Conservation (phyloP, 306 rosid genomes). For the Hippophae gyantsensis region DNA sequence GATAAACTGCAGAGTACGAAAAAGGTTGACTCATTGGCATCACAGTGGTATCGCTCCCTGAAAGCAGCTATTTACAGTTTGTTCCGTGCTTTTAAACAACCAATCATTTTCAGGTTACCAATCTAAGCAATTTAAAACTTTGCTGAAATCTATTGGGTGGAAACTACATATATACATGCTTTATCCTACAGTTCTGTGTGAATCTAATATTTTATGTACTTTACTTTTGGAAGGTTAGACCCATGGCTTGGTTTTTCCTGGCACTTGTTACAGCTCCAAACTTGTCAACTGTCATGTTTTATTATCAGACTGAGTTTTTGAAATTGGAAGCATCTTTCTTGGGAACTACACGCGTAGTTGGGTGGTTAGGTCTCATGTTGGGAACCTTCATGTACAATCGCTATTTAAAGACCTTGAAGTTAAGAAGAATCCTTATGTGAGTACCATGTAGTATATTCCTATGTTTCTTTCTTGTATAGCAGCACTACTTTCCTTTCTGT, state of each 20-base stretch:
- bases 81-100: conserved; percentile 53
- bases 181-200: background rate
- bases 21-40: conserved; percentile 31
- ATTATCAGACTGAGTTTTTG: conserved; percentile 62
- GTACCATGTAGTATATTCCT: conserved; percentile 6
- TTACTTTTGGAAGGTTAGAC: conserved; percentile 38
- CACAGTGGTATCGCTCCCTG: conserved; percentile 51
- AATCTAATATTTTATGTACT: background rate
- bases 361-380: conserved; percentile 79
- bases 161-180: background rate
- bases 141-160: background rate
- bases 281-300: conserved; percentile 69
- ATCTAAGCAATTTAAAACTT: background rate
- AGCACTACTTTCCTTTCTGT: background rate
- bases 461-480: conserved; percentile 1
- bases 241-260: conserved; percentile 87
- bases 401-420: conserved; percentile 59
- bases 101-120: conserved; percentile 71
- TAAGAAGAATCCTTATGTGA: conserved; percentile 67
- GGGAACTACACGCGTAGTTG: conserved; percentile 60
- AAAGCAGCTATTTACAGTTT: conserved; percentile 49
- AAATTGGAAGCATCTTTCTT: conserved; percentile 71
- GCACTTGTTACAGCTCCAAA: conserved; percentile 59
- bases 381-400: conserved; percentile 60
- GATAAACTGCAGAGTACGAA: conserved; percentile 22